phyloP scores from a whole-genome alignment of 1,284 basidiomycete species.

The Coriolopsis trogii region DNA sequence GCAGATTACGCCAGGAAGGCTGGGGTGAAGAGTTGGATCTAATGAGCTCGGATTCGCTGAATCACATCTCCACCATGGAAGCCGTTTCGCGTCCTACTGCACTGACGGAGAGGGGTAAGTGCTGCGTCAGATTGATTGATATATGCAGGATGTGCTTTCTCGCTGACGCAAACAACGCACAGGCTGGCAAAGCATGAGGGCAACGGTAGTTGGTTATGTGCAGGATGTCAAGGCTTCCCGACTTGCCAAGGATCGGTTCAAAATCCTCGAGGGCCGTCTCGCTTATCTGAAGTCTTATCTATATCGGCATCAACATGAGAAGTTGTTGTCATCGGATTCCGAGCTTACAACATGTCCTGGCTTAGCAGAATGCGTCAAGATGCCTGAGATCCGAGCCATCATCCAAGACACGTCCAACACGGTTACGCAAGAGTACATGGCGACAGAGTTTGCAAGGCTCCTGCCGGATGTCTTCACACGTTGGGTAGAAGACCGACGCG shows the following conservation, averaged over 20 bases:
- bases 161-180: too few relatives aligned
- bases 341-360: neutral
- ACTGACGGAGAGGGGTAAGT: neutral
- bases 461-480: neutral
- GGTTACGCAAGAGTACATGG: neutral
- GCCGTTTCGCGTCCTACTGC: neutral
- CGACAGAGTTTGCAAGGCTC: neutral
- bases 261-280: too few relatives aligned
- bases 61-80: neutral
- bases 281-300: neutral
- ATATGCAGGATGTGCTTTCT: too few relatives aligned
- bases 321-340: too few relatives aligned
- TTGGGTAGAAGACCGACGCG: neutral
- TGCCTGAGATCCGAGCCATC: conserved; percentile 1
- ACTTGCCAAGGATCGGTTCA: too few relatives aligned
- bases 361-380: conserved; percentile 9
- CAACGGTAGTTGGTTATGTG: too few relatives aligned
- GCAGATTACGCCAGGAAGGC: neutral
- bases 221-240: too few relatives aligned
- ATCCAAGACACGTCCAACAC: neutral
- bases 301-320: neutral
- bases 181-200: too few relatives aligned
- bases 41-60: neutral
- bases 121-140: too few relatives aligned
- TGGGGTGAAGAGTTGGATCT: neutral